Evolutionary conservation across 139 green algal species (phyloP).

Genomic region (Chlamydomonas asymmetrica): DNA sequence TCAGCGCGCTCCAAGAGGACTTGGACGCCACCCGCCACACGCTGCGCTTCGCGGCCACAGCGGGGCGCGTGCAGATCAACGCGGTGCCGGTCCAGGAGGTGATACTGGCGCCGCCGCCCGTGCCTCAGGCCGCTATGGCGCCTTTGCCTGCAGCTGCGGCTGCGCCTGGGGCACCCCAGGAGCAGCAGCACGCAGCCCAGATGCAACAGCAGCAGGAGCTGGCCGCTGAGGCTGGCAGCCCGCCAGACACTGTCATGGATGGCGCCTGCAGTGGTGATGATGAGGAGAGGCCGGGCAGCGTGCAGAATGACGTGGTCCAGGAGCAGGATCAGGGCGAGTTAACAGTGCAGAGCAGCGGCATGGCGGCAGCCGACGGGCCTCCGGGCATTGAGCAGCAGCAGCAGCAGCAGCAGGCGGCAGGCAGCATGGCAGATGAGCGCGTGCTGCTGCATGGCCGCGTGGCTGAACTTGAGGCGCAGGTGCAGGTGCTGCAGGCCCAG

Average conservation of each 20-base stretch:
- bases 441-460: neutral
- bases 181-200: too few species aligned
- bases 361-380: neutral
- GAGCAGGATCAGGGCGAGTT: neutral
- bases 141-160: neutral
- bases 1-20: conserved; percentile 57
- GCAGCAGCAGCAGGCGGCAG: neutral
- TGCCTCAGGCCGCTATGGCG: neutral
- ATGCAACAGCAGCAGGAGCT: too few species aligned
- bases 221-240: too few species aligned
- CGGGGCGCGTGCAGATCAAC: neutral
- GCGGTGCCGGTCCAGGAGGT: neutral
- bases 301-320: neutral
- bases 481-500: neutral
- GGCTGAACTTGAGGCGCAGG: neutral
- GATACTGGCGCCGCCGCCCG: neutral
- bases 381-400: too few species aligned
- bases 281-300: neutral
- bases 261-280: too few species aligned
- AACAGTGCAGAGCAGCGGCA: neutral
- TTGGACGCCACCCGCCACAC: conserved; percentile 55
- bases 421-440: neutral
- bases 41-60: conserved; percentile 5
- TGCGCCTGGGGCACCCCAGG: too few species aligned
- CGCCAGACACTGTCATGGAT: too few species aligned